phyloP scores from a whole-genome alignment of 805 yeast species.

The Cyberlindnera mycetangii region DNA sequence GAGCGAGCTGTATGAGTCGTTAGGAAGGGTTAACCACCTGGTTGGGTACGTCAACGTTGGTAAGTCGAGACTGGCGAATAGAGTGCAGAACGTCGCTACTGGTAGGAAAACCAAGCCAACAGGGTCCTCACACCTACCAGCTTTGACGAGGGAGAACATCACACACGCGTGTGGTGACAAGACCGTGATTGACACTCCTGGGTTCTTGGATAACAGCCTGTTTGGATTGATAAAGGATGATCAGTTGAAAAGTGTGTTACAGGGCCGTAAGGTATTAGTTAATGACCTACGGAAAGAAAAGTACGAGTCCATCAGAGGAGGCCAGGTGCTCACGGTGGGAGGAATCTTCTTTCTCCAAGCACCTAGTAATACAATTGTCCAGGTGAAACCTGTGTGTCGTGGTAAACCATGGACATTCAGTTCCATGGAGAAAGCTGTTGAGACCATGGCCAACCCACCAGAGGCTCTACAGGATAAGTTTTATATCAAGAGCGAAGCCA shows the following conservation, averaged over 20 bases:
- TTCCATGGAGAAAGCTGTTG: conserved; percentile 33
- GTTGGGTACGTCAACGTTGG: conserved; percentile 72
- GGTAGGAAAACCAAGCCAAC: conserved; percentile 22
- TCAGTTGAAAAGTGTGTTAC: conserved; percentile 30
- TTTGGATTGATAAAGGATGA: conserved; percentile 30
- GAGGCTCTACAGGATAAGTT: conserved; percentile 27
- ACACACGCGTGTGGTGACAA: conserved; percentile 36
- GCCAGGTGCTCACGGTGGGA: conserved; percentile 50
- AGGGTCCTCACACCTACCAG: conserved; percentile 54
- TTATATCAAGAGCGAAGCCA: conserved; percentile 31
- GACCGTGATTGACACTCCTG: conserved; percentile 38
- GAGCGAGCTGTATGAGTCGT: conserved; percentile 32
- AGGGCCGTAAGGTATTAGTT: conserved; percentile 31
- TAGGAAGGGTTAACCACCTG: conserved; percentile 44
- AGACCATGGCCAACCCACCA: conserved; percentile 26
- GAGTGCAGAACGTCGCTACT: conserved; percentile 35
- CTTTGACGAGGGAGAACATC: conserved; percentile 59
- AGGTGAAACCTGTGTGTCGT: conserved; percentile 43
- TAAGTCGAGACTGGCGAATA: conserved; percentile 57
- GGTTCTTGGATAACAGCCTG: conserved; percentile 30
- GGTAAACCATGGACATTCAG: conserved; percentile 31
- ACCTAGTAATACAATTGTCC: conserved; percentile 49
- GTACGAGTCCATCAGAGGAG: conserved; percentile 39
- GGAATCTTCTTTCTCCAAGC: conserved; percentile 59
- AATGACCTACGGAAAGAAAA: conserved; percentile 29